Conservation (phyloP, 306 rosid genomes). For the Cicer yamashitae region DNA sequence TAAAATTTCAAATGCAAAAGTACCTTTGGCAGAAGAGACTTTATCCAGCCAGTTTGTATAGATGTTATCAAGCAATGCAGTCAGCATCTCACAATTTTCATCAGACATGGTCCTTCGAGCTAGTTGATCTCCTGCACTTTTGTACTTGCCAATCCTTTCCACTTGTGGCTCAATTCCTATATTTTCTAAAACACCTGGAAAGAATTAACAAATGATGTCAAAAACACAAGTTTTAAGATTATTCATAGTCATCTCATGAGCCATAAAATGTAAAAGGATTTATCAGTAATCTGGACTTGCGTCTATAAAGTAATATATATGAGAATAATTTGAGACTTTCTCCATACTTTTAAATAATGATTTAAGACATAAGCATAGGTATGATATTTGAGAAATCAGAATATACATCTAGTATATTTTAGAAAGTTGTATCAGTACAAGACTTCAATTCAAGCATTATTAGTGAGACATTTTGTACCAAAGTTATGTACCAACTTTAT, state of each 20-base stretch:
- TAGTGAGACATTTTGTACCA: not conserved
- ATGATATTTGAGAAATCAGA: conserved; percentile 8
- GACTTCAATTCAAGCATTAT: not conserved
- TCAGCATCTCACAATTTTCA: conserved; percentile 93
- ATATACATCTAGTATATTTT: conserved; percentile 4
- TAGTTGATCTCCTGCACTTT: conserved; percentile 95
- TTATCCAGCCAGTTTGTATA: conserved; percentile 84
- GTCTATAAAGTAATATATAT: conserved; percentile 17
- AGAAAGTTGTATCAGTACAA: conserved; percentile 31
- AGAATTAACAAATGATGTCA: conserved; percentile 22
- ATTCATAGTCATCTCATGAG: conserved; percentile 33
- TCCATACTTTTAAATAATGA: not conserved
- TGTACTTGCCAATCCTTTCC: conserved; percentile 92
- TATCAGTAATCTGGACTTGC: conserved; percentile 27
- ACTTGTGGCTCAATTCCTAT: conserved; percentile 90
- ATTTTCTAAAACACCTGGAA: conserved; percentile 83
- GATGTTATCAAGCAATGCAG: conserved; percentile 83
- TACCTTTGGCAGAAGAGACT: conserved; percentile 82
- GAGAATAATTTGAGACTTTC: conserved; percentile 13
- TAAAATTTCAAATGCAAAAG: conserved; percentile 46
- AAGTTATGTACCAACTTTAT: conserved; percentile 3
- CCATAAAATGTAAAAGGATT: conserved; percentile 23
- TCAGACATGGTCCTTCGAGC: conserved; percentile 75
- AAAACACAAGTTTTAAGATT: conserved; percentile 33
- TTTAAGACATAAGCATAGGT: conserved; percentile 13